Percentiles rank a stretch among this genome's conserved stretches.
Evolutionary conservation across 345 rosid species (phyloP).

Genomic region (Turritis glabra): DNA sequence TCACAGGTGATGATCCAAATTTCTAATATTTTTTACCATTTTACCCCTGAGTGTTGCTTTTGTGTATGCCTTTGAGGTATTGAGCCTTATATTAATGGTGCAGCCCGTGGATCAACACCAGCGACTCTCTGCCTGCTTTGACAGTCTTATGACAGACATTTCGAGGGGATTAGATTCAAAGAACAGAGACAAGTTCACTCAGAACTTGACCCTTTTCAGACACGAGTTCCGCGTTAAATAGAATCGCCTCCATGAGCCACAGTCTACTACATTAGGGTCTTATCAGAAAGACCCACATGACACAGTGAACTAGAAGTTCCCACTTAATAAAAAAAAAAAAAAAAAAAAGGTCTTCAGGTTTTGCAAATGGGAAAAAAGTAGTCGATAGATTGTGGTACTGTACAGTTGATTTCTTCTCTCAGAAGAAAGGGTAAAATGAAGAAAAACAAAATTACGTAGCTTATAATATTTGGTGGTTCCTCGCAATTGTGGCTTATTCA

Average conservation of each 20-base stretch:
- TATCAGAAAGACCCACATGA: conserved; percentile 32
- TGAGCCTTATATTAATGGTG: conserved; percentile 30
- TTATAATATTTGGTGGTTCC: conserved; percentile 16
- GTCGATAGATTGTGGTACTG: conserved; percentile 29
- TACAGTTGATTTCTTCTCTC: conserved; percentile 28
- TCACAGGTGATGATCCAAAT: conserved; percentile 64
- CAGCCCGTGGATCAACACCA: conserved; percentile 94
- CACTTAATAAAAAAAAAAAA: background rate
- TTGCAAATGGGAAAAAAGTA: background rate
- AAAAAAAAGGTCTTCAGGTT: background rate
- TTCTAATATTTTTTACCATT: background rate
- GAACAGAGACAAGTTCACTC: conserved; percentile 97
- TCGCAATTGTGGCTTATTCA: conserved; percentile 13
- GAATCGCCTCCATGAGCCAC: conserved; percentile 3
- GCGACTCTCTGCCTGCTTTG: conserved; percentile 80
- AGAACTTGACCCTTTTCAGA: conserved; percentile 83
- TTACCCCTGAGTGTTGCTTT: background rate
- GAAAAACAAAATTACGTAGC: conserved; percentile 11
- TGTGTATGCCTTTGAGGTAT: background rate
- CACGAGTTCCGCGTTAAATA: conserved; percentile 88
- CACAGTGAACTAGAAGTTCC: conserved; percentile 21
- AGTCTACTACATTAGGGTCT: conserved; percentile 35
- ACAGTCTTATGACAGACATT: conserved; percentile 90
- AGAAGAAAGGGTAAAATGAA: conserved; percentile 17
- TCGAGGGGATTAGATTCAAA: conserved; percentile 81